phyloP scores from a whole-genome alignment of 768 basidiomycete species.

The Lentinula lateritia region DNA sequence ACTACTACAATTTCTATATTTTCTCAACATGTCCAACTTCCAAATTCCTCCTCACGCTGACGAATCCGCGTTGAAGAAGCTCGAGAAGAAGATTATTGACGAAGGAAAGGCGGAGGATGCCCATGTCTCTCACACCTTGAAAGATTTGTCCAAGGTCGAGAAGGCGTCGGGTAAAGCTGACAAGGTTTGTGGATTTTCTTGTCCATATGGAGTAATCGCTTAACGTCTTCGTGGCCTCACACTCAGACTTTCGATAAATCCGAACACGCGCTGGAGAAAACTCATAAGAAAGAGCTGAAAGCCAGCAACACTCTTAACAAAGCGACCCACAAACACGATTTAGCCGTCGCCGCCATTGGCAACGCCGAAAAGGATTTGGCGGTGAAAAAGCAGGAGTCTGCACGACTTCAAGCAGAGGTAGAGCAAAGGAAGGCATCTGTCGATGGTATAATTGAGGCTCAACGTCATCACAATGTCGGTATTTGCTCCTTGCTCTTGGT shows the following conservation, averaged over 20 bases:
- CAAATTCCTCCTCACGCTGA: conserved; percentile 8
- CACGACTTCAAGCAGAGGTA: conserved; percentile 9
- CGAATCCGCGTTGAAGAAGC: conserved; percentile 24
- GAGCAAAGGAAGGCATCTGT: not conserved
- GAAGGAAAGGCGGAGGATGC: conserved; percentile 39
- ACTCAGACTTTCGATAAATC: conserved; percentile 41
- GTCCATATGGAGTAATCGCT: not conserved
- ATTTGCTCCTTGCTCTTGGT: not conserved
- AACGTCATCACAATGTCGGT: conserved; percentile 14
- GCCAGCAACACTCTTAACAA: conserved; percentile 39
- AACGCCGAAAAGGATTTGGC: conserved; percentile 29
- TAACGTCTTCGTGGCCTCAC: not conserved
- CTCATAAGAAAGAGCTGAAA: conserved; percentile 38
- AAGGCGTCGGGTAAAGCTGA: conserved; percentile 37
- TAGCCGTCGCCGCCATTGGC: conserved; percentile 29
- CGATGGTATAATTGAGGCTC: not conserved
- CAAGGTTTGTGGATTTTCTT: conserved; percentile 24
- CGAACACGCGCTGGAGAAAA: conserved; percentile 35
- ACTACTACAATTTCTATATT: not conserved
- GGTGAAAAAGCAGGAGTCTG: conserved; percentile 13
- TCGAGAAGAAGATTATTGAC: conserved; percentile 32
- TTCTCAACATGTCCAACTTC: not conserved
- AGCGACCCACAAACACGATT: conserved; percentile 39
- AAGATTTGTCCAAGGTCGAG: conserved; percentile 39
- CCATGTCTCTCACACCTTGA: conserved; percentile 36